These are phyloP conservation scores for Rhodocollybia butyracea DNA, from an alignment of 768 basidiomycete genomes.

Conservation along the genomic window DNA sequence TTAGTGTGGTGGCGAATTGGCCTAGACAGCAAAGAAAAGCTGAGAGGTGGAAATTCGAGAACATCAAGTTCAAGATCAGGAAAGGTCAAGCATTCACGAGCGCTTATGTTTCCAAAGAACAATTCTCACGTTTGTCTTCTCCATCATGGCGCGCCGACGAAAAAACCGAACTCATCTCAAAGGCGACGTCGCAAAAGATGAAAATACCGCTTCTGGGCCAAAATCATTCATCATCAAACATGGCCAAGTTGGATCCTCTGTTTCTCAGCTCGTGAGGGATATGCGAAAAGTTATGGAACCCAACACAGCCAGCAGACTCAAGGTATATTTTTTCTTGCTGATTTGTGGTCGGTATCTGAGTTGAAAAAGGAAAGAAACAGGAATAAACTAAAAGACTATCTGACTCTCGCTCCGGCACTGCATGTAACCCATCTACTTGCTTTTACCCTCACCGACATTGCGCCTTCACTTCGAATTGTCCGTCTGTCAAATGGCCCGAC, in stretches of 20 bases:
- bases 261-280: conserved; percentile 89
- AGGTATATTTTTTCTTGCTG: conserved; percentile 41
- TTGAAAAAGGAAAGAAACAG: conserved; percentile 75
- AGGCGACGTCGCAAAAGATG: conserved; percentile 35
- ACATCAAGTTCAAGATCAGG: conserved; percentile 2
- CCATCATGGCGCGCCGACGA: conserved; percentile 64
- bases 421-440: conserved; percentile 91
- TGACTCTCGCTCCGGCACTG: conserved; percentile 87
- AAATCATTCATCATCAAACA: conserved; percentile 98
- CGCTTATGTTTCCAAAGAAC: too few relatives aligned
- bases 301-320: conserved; percentile 91
- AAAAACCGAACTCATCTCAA: conserved; percentile 85
- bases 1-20: conserved; percentile 76
- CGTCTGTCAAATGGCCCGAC: conserved; percentile 90
- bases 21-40: conserved; percentile 26
- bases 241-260: conserved; percentile 85
- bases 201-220: conserved; percentile 43
- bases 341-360: conserved; percentile 10
- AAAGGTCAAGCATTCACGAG: too few relatives aligned
- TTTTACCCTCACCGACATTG: conserved; percentile 81
- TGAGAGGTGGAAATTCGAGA: neutral
- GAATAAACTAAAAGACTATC: conserved; percentile 91
- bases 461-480: conserved; percentile 84
- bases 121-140: neutral
- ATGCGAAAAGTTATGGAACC: conserved; percentile 97